Percentiles rank a stretch among this genome's conserved stretches.
These are phyloP conservation scores for Theobroma grandiflorum DNA, from an alignment of 441 rosid species.

Conservation along the genomic window DNA sequence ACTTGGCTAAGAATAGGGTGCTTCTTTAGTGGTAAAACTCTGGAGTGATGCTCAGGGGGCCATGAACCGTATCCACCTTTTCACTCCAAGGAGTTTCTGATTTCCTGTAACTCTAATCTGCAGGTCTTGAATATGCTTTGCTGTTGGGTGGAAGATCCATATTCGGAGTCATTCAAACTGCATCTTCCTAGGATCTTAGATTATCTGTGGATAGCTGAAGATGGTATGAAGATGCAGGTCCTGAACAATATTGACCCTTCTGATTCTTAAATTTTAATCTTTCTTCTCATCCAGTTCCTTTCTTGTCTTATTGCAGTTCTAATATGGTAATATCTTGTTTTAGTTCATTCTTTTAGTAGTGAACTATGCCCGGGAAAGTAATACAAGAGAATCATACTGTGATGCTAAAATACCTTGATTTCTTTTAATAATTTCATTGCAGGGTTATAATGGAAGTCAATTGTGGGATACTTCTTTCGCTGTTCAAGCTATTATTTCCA, in stretches of 20 bases:
- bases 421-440: slow-evolving; percentile 13
- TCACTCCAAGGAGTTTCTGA: slow-evolving; percentile 10
- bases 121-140: slow-evolving; percentile 80
- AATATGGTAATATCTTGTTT: not conserved
- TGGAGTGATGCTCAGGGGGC: slow-evolving; percentile 12
- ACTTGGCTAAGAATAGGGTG: not conserved
- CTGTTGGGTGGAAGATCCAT: slow-evolving; percentile 80
- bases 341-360: not conserved
- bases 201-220: slow-evolving; percentile 77
- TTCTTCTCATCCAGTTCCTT: not conserved
- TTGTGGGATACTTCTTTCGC: slow-evolving; percentile 73
- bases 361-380: not conserved
- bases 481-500: slow-evolving; percentile 67
- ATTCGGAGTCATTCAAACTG: slow-evolving; percentile 68
- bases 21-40: not conserved
- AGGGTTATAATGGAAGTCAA: slow-evolving; percentile 85
- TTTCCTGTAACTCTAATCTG: not conserved
- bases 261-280: not conserved
- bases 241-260: slow-evolving; percentile 9
- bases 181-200: slow-evolving; percentile 70
- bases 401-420: slow-evolving; percentile 5
- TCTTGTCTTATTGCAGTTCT: slow-evolving; percentile 8
- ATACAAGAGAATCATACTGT: not conserved
- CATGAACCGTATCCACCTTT: not conserved
- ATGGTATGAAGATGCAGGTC: slow-evolving; percentile 85